Conservation (phyloP, 176 grass and related monocot species). For the Oryza rufipogon region DNA sequence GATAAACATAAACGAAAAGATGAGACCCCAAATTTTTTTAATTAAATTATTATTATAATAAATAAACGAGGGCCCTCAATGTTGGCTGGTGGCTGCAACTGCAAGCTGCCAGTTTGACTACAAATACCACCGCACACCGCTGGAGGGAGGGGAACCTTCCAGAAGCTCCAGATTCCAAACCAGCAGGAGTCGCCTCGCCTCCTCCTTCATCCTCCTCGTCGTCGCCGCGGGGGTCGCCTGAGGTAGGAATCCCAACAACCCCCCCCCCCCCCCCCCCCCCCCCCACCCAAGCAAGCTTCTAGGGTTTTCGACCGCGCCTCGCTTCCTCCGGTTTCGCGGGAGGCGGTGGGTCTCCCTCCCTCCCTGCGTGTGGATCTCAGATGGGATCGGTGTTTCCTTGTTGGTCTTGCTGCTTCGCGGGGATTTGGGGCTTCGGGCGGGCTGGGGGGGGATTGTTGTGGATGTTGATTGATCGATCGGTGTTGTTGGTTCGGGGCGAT, state of each 20-base stretch:
- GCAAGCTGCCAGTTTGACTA: no score
- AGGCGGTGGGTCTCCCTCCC: no score
- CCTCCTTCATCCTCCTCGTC: background rate
- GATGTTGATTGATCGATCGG: no score
- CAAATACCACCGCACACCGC: background rate
- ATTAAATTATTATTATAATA: no score
- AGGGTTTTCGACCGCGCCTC: conserved; percentile 11
- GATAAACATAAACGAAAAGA: no score
- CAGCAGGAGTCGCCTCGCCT: conserved; percentile 40
- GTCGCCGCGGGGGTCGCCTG: conserved; percentile 44
- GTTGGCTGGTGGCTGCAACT: no score
- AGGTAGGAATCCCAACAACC: conserved; percentile 39
- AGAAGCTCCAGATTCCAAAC: conserved; percentile 38
- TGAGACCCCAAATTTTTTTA: no score
- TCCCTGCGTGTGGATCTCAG: background rate
- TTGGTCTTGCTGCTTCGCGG: background rate
- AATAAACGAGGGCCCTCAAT: no score
- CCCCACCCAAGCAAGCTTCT: no score
- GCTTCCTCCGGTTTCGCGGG: background rate
- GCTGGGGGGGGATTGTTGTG: no score
- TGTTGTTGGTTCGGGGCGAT: no score
- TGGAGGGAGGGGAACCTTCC: conserved; percentile 22
- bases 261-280: no score
- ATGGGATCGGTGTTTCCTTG: background rate
- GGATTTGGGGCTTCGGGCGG: background rate